Percentiles rank a stretch among this genome's conserved stretches.
phyloP scores from a whole-genome alignment of 2,329 filamentous ascomycete genomes.

The Neofusicoccum laricinum region DNA sequence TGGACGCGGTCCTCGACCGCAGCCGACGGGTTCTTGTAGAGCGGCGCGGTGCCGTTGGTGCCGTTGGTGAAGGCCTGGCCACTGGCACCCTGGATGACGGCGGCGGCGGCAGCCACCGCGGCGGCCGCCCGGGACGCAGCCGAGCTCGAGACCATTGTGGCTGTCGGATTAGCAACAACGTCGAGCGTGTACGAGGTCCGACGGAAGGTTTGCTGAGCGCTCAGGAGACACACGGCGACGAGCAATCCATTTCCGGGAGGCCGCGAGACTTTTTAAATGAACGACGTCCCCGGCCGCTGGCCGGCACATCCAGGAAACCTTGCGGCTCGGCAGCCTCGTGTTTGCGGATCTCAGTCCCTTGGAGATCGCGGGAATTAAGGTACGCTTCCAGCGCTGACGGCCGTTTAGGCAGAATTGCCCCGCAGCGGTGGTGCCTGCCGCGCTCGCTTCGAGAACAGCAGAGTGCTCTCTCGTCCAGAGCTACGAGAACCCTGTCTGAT shows the following conservation, averaged over 20 bases:
- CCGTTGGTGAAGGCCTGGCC: not conserved
- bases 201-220: too few species aligned
- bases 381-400: not conserved
- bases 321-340: constrained; percentile 10
- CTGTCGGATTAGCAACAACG: not conserved
- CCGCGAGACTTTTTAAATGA: not conserved
- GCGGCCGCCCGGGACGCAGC: not conserved
- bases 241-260: not conserved
- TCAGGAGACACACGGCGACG: too few species aligned
- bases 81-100: not conserved
- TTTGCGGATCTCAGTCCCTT: constrained; percentile 3
- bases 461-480: not conserved
- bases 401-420: constrained; percentile 14
- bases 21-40: constrained; percentile 64
- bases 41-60: constrained; percentile 28
- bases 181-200: not conserved
- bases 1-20: constrained; percentile 62
- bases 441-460: not conserved
- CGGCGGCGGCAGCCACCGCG: not conserved
- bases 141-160: not conserved
- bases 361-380: not conserved
- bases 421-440: not conserved
- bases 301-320: not conserved
- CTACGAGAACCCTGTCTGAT: not conserved
- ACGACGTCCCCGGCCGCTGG: not conserved